Conservation (phyloP, 495 filamentous ascomycete species). For the Pyrenula massariospora region DNA sequence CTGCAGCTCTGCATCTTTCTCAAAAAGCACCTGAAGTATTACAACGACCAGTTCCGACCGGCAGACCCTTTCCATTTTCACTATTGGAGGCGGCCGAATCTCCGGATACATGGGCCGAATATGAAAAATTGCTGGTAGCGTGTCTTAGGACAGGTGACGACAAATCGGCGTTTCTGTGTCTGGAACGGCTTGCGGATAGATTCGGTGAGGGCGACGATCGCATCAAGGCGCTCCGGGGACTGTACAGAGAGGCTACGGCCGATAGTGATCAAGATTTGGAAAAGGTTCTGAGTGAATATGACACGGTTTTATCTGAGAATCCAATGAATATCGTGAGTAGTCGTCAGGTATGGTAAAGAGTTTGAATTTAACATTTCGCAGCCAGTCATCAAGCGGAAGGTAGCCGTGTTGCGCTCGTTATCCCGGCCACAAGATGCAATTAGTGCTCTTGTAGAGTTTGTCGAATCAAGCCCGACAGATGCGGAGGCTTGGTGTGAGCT, state of each 20-base stretch:
- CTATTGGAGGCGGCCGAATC: conserved; percentile 46
- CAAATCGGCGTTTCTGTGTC: conserved; percentile 56
- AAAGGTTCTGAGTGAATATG: conserved; percentile 61
- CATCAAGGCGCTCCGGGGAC: conserved; percentile 65
- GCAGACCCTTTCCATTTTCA: conserved; percentile 35
- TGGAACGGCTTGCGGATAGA: conserved; percentile 60
- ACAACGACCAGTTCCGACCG: conserved; percentile 29
- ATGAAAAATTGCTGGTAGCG: conserved; percentile 76
- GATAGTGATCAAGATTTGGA: conserved; percentile 49
- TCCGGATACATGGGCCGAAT: conserved; percentile 64
- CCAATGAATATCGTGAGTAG: conserved; percentile 66
- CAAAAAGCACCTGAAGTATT: conserved; percentile 68
- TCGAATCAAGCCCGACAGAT: conserved; percentile 80
- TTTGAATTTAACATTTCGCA: conserved; percentile 16
- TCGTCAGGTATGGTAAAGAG: background rate
- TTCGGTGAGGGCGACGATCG: conserved; percentile 78
- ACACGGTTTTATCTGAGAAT: conserved; percentile 58
- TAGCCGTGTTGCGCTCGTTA: conserved; percentile 67
- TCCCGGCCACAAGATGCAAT: conserved; percentile 60
- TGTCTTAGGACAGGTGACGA: conserved; percentile 83
- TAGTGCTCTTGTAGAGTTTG: conserved; percentile 54
- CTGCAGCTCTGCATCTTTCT: conserved; percentile 54
- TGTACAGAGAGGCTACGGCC: conserved; percentile 79
- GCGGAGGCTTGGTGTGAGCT: conserved; percentile 92
- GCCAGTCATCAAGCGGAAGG: conserved; percentile 78